Conservation (phyloP, 441 rosid genomes). For the Brassica balearica region DNA sequence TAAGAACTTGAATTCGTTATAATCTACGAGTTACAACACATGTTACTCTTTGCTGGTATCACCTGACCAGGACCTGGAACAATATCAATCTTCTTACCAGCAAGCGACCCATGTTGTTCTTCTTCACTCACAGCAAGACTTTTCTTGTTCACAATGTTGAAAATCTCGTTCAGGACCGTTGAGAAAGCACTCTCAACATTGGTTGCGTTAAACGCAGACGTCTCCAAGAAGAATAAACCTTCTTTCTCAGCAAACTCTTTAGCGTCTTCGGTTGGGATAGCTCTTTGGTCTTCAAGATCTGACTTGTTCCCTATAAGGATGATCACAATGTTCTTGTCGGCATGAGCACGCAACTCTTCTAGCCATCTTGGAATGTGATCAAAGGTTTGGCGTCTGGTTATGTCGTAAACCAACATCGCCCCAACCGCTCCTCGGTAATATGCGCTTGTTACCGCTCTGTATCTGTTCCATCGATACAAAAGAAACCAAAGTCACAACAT, state of each 20-base stretch:
- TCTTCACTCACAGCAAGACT: constrained; percentile 64
- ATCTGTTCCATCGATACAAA: constrained; percentile 49
- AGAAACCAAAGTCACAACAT: not conserved
- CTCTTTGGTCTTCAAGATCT: constrained; percentile 64
- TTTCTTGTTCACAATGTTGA: constrained; percentile 79
- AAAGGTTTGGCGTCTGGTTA: constrained; percentile 64
- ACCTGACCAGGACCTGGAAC: constrained; percentile 84
- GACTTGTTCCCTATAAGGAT: constrained; percentile 68
- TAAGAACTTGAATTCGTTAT: constrained; percentile 19
- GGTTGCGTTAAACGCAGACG: constrained; percentile 62
- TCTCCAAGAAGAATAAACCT: constrained; percentile 71
- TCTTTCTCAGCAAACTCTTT: constrained; percentile 73
- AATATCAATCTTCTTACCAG: constrained; percentile 76
- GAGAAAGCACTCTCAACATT: constrained; percentile 64
- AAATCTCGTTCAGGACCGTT: constrained; percentile 83
- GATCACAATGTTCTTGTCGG: constrained; percentile 73
- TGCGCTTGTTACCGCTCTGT: constrained; percentile 75
- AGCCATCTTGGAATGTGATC: constrained; percentile 77
- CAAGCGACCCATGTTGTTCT: constrained; percentile 61
- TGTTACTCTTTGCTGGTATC: constrained; percentile 64
- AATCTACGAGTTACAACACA: constrained; percentile 63
- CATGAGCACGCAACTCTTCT: constrained; percentile 72
- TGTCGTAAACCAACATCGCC: constrained; percentile 72
- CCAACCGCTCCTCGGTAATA: constrained; percentile 76
- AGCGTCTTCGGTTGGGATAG: constrained; percentile 64